Evolutionary conservation across 352 stramenopile genomes (phyloP).

Genomic region (Pythium sp.): DNA sequence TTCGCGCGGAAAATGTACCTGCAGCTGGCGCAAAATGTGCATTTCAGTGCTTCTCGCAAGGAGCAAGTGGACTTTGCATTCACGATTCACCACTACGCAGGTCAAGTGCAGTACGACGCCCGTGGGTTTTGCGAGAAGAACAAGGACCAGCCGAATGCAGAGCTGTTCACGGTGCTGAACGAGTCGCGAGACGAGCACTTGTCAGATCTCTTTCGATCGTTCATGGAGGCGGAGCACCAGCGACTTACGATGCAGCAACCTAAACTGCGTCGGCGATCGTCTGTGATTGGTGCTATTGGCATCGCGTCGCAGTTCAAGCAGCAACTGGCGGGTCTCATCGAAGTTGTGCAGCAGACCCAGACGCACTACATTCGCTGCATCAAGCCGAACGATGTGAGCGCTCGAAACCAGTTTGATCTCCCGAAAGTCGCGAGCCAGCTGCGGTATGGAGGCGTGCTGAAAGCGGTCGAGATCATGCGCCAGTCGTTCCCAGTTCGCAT

Average conservation of each 20-base stretch:
- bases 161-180: constrained; percentile 65
- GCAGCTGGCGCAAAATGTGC: constrained; percentile 50
- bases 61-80: constrained; percentile 74
- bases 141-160: constrained; percentile 82
- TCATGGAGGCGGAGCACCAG: constrained; percentile 47
- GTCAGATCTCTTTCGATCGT: constrained; percentile 68
- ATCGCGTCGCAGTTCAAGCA: constrained; percentile 93
- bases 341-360: constrained; percentile 92
- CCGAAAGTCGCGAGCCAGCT: constrained; percentile 74
- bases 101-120: constrained; percentile 67
- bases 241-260: constrained; percentile 29
- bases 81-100: constrained; percentile 81
- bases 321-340: constrained; percentile 91
- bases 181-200: constrained; percentile 56
- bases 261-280: constrained; percentile 62
- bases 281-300: constrained; percentile 60
- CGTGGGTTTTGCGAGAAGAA: constrained; percentile 88
- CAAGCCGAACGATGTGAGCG: constrained; percentile 97
- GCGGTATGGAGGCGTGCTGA: constrained; percentile 79
- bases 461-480: constrained; percentile 82
- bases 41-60: constrained; percentile 60
- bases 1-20: constrained; percentile 78
- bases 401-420: constrained; percentile 86
- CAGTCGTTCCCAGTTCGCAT: constrained; percentile 83
- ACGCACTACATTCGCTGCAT: constrained; percentile 99